A percentile compares a stretch with the other conserved stretches of the same genome.
phyloP scores from a whole-genome alignment of 139 green algal genomes.

The Ettlia oleoabundans region DNA sequence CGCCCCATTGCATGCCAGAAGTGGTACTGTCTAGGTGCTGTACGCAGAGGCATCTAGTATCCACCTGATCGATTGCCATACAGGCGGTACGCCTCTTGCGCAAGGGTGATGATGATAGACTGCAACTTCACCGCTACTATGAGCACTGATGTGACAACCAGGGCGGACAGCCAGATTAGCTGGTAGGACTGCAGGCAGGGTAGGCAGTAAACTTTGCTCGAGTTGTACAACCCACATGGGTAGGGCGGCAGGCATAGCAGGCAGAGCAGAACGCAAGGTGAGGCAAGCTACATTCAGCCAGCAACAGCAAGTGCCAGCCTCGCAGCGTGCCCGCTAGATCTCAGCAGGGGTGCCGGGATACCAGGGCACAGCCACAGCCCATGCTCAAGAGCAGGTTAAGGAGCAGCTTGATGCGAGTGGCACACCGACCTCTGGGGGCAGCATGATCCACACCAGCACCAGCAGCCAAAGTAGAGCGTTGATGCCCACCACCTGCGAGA shows the following conservation, averaged over 20 bases:
- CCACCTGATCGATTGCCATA: neutral
- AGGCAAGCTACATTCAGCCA: neutral
- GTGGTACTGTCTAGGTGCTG: neutral
- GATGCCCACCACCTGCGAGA: slow-evolving; percentile 37
- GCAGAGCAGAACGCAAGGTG: neutral
- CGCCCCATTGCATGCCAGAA: no score
- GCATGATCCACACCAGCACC: slow-evolving; percentile 37
- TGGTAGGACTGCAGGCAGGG: neutral
- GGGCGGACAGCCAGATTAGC: slow-evolving; percentile 16
- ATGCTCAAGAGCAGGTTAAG: neutral
- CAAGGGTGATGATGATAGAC: slow-evolving; percentile 17
- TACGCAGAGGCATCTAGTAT: neutral
- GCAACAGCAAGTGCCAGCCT: no score
- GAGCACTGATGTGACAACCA: neutral
- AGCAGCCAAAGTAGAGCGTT: slow-evolving; percentile 42
- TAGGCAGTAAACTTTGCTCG: neutral
- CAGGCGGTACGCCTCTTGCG: slow-evolving; percentile 3
- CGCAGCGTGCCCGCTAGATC: no score
- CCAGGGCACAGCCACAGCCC: no score
- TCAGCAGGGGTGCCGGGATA: no score
- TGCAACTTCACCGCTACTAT: slow-evolving; percentile 42
- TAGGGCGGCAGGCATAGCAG: neutral
- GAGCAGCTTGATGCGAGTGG: slow-evolving; percentile 9
- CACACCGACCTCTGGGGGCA: neutral
- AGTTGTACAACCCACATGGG: neutral